Base-by-base conservation (phyloP, 2,329 filamentous ascomycete genomes). In the Aspergillus thermomutatus region DNA sequence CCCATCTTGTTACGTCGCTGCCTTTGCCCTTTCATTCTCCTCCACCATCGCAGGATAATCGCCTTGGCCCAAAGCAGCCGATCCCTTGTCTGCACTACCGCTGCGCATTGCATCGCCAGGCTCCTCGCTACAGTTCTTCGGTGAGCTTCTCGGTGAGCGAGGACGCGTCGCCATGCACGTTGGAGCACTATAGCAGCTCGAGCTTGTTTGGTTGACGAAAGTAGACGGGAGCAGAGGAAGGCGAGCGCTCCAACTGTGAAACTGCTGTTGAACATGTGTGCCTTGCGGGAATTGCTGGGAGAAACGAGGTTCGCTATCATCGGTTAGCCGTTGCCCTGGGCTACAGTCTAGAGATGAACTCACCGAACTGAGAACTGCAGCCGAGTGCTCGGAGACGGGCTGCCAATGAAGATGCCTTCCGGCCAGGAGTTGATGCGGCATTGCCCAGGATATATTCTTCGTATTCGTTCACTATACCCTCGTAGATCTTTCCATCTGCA, bases 161-260 rank as follows among this genome's bases (percentile, higher is more conserved):
- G 56, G 11, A 60, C 63, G 23, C 60, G 62, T 54, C 83, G 79
- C 73, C 79, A 86, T 6, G 75, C 75, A 17, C 73, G 72, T 64
- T 87, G 84, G 17, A 87, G 77, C 0, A 74, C 73, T 2, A 73
- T 66, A 0, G 83, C 83, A 2, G 84, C 84, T 46, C 79, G 77
- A 56, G 77, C 73, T 11, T 71, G 72, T 55, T 75, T 75, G 1
- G 79, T 78, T 5, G 83, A 75, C 0, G 80, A 78, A 3, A 87
- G 73, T 1, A 87, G 72, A 43, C 84, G 78, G 3, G 82, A 84
- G 45, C 83, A 83, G 5, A 87, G 77, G 66, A 86, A 86, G 3
- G 83, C 78, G 7, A 87, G 78, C 2, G 81, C 79, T 2, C 82
- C 79, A 26, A 85, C 67, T 0, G 82, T 83, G 59, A 84, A 85